A percentile compares a stretch with the other conserved stretches of the same genome.
Conservation (phyloP, 1,284 basidiomycete species). For the Hemileia vastatrix region DNA sequence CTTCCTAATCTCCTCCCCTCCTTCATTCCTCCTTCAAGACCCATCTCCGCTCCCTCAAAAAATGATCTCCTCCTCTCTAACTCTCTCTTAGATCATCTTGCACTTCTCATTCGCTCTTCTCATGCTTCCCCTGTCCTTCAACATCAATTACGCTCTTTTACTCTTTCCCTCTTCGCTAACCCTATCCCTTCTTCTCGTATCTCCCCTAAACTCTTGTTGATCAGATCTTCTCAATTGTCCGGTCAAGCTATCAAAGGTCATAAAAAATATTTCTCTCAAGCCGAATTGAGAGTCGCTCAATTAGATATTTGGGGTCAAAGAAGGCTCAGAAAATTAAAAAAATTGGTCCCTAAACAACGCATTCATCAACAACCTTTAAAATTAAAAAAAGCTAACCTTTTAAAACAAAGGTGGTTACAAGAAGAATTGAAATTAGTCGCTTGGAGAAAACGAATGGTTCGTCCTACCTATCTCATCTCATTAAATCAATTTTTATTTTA, state of each 20-base stretch:
- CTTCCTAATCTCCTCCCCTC: too few species aligned
- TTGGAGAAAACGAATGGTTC: conserved; percentile 11
- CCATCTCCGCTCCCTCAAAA: too few species aligned
- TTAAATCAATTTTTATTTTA: too few species aligned
- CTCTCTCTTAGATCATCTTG: too few species aligned
- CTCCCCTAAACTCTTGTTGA: background rate
- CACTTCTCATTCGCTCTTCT: too few species aligned
- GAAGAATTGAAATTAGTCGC: conserved; percentile 10
- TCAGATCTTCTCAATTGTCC: conserved; percentile 6
- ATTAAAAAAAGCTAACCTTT: conserved; percentile 1
- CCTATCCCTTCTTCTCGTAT: background rate
- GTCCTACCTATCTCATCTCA: too few species aligned
- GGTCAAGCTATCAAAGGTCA: conserved; percentile 1
- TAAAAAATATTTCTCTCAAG: background rate
- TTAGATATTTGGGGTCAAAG: conserved; percentile 8
- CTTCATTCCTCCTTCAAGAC: too few species aligned
- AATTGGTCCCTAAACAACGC: conserved; percentile 17
- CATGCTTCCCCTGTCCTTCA: too few species aligned
- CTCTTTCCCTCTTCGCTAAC: too few species aligned
- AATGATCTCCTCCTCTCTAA: too few species aligned
- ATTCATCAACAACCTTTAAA: background rate
- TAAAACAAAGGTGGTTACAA: conserved; percentile 15
- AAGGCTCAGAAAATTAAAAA: conserved; percentile 2
- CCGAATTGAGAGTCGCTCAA: conserved; percentile 13
- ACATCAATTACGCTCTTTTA: too few species aligned